Evolutionary conservation across 1,139 yeast genomes (phyloP), one percentile per base, ranked within the genome.

Genomic region (Chernovozyma aurita): DNA sequence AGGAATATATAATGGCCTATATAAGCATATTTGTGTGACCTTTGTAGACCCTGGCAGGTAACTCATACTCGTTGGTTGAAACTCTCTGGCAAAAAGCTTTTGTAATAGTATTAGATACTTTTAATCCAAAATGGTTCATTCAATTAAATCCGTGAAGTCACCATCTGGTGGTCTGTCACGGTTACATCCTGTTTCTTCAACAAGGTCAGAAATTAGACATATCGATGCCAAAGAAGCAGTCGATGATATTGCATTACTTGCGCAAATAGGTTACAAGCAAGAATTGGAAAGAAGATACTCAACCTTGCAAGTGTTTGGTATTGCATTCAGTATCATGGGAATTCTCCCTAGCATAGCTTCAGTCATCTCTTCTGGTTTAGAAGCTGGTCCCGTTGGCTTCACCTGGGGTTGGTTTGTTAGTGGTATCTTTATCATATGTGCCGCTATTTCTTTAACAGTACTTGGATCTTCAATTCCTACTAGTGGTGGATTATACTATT

Each of bases 371-470:
- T 45, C 40, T 4, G 59, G 55, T 6, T 43, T 67, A 38, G 52
- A 67, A 5, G 73, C 76, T 14, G 81, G 81, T 3, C 71, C 78
- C 3, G 76, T 70, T 14, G 73, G 78, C 4, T 64, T 75, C 18
- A 68, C 77, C 21, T 80, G 85, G 83, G 83, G 85, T 39, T 80
- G 85, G 83, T 63, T 78, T 37, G 61, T 67, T 34, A 72, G 77
- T 26, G 73, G 74, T 5, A 44, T 67, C 38, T 77, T 78, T 42
- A 71, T 80, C 40, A 52, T 77, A 35, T 57, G 70, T 41, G 72
- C 75, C 35, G 85, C 83, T 13, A 52, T 69, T 42, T 65, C 78
- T 17, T 77, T 79, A 63, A 71, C 82, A 16, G 79, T 77, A 45
- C 58, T 76, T 37, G 79, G 80, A 2, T 72, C 80, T 12, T 70